phyloP scores from a whole-genome alignment of 164 flowering plant genomes.

The Macadamia tetraphylla region DNA sequence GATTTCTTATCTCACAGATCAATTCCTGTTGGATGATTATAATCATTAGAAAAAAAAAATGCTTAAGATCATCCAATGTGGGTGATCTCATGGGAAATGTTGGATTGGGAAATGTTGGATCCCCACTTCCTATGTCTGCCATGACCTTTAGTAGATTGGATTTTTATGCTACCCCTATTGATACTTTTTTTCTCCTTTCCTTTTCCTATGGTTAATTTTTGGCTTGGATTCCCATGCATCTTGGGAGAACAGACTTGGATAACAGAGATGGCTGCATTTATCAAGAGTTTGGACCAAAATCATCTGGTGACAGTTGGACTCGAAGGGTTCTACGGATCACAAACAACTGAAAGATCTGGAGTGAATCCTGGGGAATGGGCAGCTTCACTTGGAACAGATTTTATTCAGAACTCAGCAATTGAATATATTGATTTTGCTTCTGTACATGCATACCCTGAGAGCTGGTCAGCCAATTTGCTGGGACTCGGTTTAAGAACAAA shows the following conservation, averaged over 20 bases:
- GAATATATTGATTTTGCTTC: conserved; percentile 60
- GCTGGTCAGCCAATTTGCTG: conserved; percentile 41
- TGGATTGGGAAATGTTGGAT: not conserved
- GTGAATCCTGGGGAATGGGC: conserved; percentile 67
- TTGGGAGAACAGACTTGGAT: conserved; percentile 43
- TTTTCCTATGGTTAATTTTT: conserved; percentile 1
- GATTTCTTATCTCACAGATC: not conserved
- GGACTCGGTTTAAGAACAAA: not conserved
- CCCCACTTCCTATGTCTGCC: not conserved
- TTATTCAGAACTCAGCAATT: conserved; percentile 48
- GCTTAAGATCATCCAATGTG: not conserved
- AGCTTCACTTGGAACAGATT: conserved; percentile 54
- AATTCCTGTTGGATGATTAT: not conserved
- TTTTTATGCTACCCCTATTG: not conserved
- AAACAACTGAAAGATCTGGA: conserved; percentile 22
- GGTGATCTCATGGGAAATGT: not conserved
- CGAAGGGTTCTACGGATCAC: conserved; percentile 58
- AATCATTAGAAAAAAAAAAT: not conserved
- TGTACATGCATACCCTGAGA: conserved; percentile 61
- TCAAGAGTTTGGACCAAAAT: conserved; percentile 48
- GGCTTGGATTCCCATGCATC: not conserved
- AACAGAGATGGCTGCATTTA: conserved; percentile 48
- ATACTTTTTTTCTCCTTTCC: not conserved
- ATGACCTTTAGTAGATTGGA: not conserved
- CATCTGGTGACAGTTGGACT: conserved; percentile 62